Percentiles rank a stretch among this genome's conserved stretches.
Conservation (phyloP, 2,329 filamentous ascomycete genomes). For the Aspergillus sp. region DNA sequence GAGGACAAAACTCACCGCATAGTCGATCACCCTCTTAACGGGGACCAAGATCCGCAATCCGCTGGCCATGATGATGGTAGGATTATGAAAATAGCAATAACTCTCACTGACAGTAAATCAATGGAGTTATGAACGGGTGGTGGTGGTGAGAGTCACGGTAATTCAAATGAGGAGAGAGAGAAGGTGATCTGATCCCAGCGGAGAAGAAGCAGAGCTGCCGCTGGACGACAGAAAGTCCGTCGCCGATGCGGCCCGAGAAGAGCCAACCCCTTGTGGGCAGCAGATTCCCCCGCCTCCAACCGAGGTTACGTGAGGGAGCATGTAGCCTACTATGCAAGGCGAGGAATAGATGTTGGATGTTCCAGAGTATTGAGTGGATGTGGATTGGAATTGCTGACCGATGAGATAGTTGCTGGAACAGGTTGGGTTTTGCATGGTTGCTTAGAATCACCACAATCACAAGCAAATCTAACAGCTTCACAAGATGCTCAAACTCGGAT, state of each 20-base stretch:
- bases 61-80: slow-evolving; percentile 37
- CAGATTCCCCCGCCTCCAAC: slow-evolving; percentile 20
- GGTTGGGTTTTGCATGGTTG: no score
- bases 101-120: no score
- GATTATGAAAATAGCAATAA: not conserved
- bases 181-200: slow-evolving; percentile 21
- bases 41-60: slow-evolving; percentile 70
- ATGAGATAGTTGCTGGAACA: no score
- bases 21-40: slow-evolving; percentile 81
- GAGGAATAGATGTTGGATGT: no score
- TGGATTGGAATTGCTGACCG: no score
- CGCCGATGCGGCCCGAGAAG: slow-evolving; percentile 29
- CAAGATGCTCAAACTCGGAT: no score
- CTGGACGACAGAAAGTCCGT: slow-evolving; percentile 8
- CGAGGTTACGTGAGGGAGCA: slow-evolving; percentile 24
- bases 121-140: not conserved
- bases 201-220: slow-evolving; percentile 9
- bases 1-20: slow-evolving; percentile 57
- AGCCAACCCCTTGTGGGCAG: slow-evolving; percentile 7
- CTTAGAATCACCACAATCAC: no score
- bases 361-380: no score
- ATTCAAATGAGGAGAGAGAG: slow-evolving; percentile 8
- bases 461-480: no score
- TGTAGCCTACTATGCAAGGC: slow-evolving; percentile 2
- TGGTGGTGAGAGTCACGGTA: slow-evolving; percentile 1